These are phyloP conservation scores for Candida glucosophila DNA, from an alignment of 1,139 yeast species.

Conservation along the genomic window DNA sequence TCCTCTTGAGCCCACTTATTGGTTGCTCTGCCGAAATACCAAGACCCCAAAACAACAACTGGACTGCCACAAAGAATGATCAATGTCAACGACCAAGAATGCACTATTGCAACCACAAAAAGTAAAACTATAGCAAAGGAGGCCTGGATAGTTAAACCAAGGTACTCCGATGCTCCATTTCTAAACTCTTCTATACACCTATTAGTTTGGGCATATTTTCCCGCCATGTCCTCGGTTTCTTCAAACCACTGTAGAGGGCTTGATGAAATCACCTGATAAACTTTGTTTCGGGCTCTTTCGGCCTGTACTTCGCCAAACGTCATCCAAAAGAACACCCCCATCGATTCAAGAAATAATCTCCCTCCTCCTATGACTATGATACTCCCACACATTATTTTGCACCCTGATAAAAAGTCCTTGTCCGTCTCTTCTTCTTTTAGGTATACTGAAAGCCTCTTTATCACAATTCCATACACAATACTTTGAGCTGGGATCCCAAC, in stretches of 20 bases:
- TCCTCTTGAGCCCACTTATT: slow-evolving; percentile 45
- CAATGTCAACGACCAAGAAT: slow-evolving; percentile 79
- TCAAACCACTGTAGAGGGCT: slow-evolving; percentile 56
- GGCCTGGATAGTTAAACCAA: slow-evolving; percentile 50
- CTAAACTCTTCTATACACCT: slow-evolving; percentile 76
- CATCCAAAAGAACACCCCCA: slow-evolving; percentile 57
- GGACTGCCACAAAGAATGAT: slow-evolving; percentile 70
- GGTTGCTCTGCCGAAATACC: slow-evolving; percentile 43
- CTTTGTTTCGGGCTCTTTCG: slow-evolving; percentile 38
- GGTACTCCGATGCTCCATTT: slow-evolving; percentile 58
- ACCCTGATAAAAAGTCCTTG: slow-evolving; percentile 28
- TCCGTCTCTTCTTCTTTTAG: slow-evolving; percentile 12
- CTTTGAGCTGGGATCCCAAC: slow-evolving; percentile 56
- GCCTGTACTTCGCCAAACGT: slow-evolving; percentile 68
- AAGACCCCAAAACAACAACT: slow-evolving; percentile 42
- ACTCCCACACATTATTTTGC: slow-evolving; percentile 42
- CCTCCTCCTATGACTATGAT: slow-evolving; percentile 52
- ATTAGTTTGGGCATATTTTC: slow-evolving; percentile 56
- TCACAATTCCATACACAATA: slow-evolving; percentile 57
- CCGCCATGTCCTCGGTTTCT: slow-evolving; percentile 41
- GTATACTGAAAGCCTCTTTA: slow-evolving; percentile 39
- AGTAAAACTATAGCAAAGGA: slow-evolving; percentile 46
- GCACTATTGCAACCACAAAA: slow-evolving; percentile 58
- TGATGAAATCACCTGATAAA: slow-evolving; percentile 30
- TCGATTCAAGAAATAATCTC: slow-evolving; percentile 44